Conservation (phyloP, 768 basidiomycete genomes). For the Dioszegia crocea region DNA sequence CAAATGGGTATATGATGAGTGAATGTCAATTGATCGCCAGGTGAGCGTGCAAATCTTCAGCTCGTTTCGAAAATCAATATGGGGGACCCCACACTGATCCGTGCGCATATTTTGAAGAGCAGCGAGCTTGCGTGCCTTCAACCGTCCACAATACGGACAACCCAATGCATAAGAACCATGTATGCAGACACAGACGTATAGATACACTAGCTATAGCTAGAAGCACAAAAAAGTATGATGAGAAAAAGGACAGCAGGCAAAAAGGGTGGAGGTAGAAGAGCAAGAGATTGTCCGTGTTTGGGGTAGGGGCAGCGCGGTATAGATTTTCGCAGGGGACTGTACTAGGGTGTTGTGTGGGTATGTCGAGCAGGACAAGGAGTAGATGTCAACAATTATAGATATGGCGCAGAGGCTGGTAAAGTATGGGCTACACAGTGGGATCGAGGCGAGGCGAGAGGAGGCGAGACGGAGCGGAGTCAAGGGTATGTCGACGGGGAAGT, state of each 20-base stretch:
- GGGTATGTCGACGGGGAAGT: neutral
- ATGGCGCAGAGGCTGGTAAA: neutral
- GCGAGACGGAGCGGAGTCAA: neutral
- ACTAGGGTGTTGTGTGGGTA: no score
- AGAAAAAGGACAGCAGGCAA: neutral
- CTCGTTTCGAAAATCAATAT: slow-evolving; percentile 1
- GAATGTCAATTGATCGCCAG: no score
- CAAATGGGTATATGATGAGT: neutral
- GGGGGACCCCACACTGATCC: neutral
- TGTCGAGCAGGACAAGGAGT: neutral
- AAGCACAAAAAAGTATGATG: neutral
- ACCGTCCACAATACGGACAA: no score
- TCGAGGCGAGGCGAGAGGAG: no score
- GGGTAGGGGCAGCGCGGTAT: neutral
- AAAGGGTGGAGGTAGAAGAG: neutral
- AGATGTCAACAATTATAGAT: neutral
- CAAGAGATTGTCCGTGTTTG: neutral
- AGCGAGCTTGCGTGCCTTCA: no score
- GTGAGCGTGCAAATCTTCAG: neutral
- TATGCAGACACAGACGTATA: neutral
- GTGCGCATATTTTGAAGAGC: neutral
- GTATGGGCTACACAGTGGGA: slow-evolving; percentile 7
- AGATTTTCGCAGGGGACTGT: neutral
- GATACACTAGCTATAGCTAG: slow-evolving; percentile 9
- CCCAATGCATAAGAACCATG: no score